Percentiles rank a stretch among this genome's conserved stretches.
Conservation (phyloP, 176 grass and related monocot genomes). For the Panicum miliaceum region DNA sequence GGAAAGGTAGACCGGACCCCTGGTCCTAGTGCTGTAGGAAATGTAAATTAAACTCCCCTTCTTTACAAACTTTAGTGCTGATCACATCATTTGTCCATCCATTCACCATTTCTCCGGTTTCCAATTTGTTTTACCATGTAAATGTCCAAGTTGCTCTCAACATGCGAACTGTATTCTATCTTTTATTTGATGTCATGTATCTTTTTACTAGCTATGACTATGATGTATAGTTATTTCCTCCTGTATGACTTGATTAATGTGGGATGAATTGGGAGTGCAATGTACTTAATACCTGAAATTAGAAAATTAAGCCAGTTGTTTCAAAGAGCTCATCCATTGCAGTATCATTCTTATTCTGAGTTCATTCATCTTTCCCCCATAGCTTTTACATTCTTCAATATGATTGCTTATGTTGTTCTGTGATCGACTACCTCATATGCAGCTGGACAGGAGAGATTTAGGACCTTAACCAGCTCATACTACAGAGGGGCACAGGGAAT, state of each 20-base stretch:
- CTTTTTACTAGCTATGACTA: too few species aligned
- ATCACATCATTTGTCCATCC: not conserved
- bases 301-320: not conserved
- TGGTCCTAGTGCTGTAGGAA: not conserved
- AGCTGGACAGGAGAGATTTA: conserved; percentile 96
- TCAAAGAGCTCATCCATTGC: not conserved
- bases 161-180: too few species aligned
- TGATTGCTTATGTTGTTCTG: not conserved
- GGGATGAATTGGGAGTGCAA: too few species aligned
- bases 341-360: not conserved
- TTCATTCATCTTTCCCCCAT: not conserved
- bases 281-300: too few species aligned
- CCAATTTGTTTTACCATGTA: not conserved
- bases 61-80: not conserved
- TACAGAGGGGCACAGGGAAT: conserved; percentile 95
- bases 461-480: conserved; percentile 93
- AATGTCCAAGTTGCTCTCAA: not conserved
- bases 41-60: not conserved
- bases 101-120: not conserved
- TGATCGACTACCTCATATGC: conserved; percentile 19
- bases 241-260: too few species aligned
- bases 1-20: too few species aligned
- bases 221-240: too few species aligned
- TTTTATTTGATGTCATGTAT: too few species aligned
- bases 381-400: not conserved